Base-by-base conservation (phyloP, 2,329 filamentous ascomycete genomes). In the Epichloe scottii region DNA sequence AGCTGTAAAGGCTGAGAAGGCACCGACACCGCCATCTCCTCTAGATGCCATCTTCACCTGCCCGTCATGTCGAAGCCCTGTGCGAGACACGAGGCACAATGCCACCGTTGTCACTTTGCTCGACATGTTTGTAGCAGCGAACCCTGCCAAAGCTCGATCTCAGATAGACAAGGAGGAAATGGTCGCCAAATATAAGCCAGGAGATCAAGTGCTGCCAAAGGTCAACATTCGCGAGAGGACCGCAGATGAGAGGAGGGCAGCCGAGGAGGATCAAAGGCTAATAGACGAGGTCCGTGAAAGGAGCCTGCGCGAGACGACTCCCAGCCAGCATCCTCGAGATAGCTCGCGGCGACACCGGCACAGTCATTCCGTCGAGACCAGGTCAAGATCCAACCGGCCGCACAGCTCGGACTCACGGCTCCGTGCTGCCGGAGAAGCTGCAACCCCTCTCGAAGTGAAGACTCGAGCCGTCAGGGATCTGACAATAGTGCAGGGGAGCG, bases 1-100 rank as follows among this genome's bases (percentile, higher is more conserved):
- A 66, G 82, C 83, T 38, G 72, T 75, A 33, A 73, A 75, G 14
- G 77, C 77, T 42, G 77, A 76, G 56, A 70, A 67, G 52, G 68
- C 70, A 2, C 76, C 75, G 12, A 69, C 69, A 11, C 70, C 73
- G 41, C 74, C 79, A 55, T 58, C 72, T 49, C 62, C 75, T 58
- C 62, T 76, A 60, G 54, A 73, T 60, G 59, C 69, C 56, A 63
- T 77, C 62, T 95, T 89, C 66, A 96, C 89, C 44, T 98, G 93
- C 70, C 93, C 93, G 40, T 86, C 89, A 69, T 98, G 93, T 70
- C 87, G 93, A 57, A 87, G 89, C 44, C 70, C 77, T 12, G 91
- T 98, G 54, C 84, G 90, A 56, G 87, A 86, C 60, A 95, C 91
- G 42, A 82, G 84, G 63, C 89, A 89, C 62, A 94, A 97, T 77